Base-by-base conservation (phyloP, 1,284 basidiomycete species). In the Tremellales sp. region DNA sequence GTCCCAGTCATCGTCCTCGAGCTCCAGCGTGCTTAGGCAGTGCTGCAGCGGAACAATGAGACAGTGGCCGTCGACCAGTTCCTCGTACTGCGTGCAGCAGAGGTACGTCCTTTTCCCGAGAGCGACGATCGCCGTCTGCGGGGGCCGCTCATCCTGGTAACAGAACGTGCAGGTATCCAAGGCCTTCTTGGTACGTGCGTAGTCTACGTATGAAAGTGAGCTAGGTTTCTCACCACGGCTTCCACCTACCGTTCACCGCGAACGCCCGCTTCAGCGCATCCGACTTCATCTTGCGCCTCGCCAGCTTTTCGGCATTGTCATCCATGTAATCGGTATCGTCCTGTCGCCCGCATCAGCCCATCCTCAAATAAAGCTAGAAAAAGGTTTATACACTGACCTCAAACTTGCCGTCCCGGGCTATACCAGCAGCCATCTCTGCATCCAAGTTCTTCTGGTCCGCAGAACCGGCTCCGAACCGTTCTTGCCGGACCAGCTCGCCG, bases 1-100 rank as follows among this genome's bases (percentile, higher is more conserved):
- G 52, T 95, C 92, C 95, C 95, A 99, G 31, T 93, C 87, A 63
- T 98, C 94, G 56, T 97, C 93, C 59, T 99, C 95, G 19, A 85
- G 87, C 70, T 98, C 95, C 2, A 99, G 77, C 75, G 85, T 86
- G 46, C 82, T 86, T 33, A 98, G 71, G 67, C 91, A 85, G 70
- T 99, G 95, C 58, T 94, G 87, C 36, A 97, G 87, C 0, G 95
- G 95, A 1, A 97, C 91, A 58, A 99, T 97, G 27, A 91, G 76
- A 65, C 90, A 92, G 65, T 99, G 95, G 0, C 90, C 90, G 1
- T 82, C 77, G 0, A 90, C 81, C 6, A 98, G 77, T 60, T 93
- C 89, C 65, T 98, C 92, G 26, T 78, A 81, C 22, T 82, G 73
- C 1, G 93, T 92, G 61, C 92, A 86, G 4, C 88, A 85, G 8